Conservation (phyloP, 768 basidiomycete species). For the Leccinum disarticulatum region DNA sequence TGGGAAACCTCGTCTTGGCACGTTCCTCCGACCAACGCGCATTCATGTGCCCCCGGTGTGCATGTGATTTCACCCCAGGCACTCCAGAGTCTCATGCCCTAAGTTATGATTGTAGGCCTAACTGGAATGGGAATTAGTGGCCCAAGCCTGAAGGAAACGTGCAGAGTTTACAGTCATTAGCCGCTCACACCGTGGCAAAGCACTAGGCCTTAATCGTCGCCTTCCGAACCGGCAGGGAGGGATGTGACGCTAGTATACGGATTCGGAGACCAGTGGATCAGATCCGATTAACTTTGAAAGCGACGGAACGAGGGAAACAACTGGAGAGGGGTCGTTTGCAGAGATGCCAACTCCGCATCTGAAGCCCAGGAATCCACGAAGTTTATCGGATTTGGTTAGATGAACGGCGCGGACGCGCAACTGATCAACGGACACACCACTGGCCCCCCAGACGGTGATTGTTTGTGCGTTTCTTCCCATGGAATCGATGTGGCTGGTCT, state of each 20-base stretch:
- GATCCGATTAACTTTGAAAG: not conserved
- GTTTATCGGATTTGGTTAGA: slow-evolving; percentile 23
- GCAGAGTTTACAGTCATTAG: not conserved
- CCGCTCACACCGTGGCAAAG: not conserved
- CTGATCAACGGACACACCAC: not conserved
- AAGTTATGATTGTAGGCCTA: not conserved
- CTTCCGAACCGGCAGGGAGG: not conserved
- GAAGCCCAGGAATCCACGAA: not conserved
- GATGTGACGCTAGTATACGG: not conserved
- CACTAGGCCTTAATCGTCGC: not conserved
- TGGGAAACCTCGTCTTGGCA: not conserved
- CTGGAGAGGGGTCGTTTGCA: not conserved
- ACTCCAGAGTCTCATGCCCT: not conserved
- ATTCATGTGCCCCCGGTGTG: not conserved
- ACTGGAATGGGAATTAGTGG: not conserved
- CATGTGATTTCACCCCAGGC: slow-evolving; percentile 11
- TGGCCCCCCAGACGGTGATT: not conserved
- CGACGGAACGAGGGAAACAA: not conserved
- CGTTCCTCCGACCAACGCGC: not conserved
- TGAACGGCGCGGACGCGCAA: not conserved
- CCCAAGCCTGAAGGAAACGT: not conserved
- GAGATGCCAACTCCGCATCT: slow-evolving; percentile 6
- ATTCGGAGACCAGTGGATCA: not conserved
- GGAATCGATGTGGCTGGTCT: slow-evolving; percentile 10
- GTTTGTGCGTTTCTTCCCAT: slow-evolving; percentile 17